Evolutionary conservation across 352 stramenopile species (phyloP), one percentile per base, ranked within the genome.

Genomic region (Pythium guiyangense): DNA sequence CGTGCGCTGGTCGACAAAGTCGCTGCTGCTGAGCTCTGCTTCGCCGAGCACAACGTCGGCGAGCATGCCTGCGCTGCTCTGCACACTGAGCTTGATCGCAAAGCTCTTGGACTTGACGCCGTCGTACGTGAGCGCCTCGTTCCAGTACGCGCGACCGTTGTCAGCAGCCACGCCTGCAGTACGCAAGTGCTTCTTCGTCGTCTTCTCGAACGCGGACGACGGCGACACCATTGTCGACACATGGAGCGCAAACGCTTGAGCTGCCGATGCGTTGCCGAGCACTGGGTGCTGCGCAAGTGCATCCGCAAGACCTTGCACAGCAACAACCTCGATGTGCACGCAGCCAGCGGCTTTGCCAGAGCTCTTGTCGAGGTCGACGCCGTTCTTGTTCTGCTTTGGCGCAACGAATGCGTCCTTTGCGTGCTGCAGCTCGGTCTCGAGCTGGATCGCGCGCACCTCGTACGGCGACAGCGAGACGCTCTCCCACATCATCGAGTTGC

Each of bases 401-500:
- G 42, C 22, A 3, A 63, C 60, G 18, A 75, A 63, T 22, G 61
- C 66, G 34, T 77, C 74, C 49, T 85, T 55, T 0, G 83, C 69
- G 26, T 75, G 71, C 62, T 85, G 73, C 59, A 91, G 46, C 54
- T 91, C 79, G 22, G 79, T 63, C 57, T 92, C 80, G 29, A 88
- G 67, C 62, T 90, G 78, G 44, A 92, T 66, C 17, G 81, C 76
- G n/a, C 86, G 52, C 60, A 84, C 42, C 46, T 94, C 82, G 44
- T 86, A 63, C 31, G 83, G 81, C 11, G 82, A 92, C 43, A 92
- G 66, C 60, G 77, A 60, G 49, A 92, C 82, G 59, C 79, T 87
- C 60, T 94, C 82, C 84, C 84, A 92, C 60, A 79, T 87, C 53
- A 80, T 65, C 44, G 77, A 88, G 59, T 68, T 88, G 60, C 64